These are phyloP conservation scores for Debaryomyces tyrocola DNA, from an alignment of 805 yeast species.

Conservation along the genomic window DNA sequence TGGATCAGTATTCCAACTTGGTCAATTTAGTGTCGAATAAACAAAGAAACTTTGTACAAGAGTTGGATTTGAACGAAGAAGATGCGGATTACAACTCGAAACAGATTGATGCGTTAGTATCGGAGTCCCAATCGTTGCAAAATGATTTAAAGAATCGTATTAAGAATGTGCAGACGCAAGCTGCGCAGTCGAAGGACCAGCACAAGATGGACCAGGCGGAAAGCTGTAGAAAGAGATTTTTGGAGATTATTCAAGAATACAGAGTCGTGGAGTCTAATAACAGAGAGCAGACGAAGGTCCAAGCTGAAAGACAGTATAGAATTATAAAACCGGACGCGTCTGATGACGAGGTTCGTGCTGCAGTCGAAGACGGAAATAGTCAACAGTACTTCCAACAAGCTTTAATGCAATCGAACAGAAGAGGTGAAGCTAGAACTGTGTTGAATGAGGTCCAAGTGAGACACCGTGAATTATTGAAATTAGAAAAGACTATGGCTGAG, in stretches of 20 bases:
- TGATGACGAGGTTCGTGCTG: constrained; percentile 79
- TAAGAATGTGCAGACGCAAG: constrained; percentile 70
- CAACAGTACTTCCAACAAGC: constrained; percentile 96
- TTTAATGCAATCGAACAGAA: constrained; percentile 76
- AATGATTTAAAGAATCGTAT: constrained; percentile 71
- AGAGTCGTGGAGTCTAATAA: constrained; percentile 84
- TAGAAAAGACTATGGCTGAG: constrained; percentile 95
- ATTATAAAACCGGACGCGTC: constrained; percentile 87
- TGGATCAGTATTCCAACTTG: constrained; percentile 41
- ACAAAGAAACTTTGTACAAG: constrained; percentile 42
- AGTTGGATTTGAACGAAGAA: constrained; percentile 39
- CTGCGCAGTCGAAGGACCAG: constrained; percentile 57
- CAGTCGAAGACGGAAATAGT: constrained; percentile 79
- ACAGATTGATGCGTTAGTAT: constrained; percentile 72
- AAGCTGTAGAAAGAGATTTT: constrained; percentile 78
- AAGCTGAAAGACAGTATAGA: constrained; percentile 89
- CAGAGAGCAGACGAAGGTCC: constrained; percentile 78
- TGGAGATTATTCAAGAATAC: constrained; percentile 83
- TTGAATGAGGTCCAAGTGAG: constrained; percentile 94
- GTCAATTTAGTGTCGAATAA: constrained; percentile 40
- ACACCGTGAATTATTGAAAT: constrained; percentile 90
- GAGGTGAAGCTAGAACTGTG: constrained; percentile 94
- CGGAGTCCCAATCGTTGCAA: constrained; percentile 80
- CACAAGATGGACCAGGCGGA: constrained; percentile 91
- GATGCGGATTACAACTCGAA: constrained; percentile 59